Conservation (phyloP, 2,329 filamentous ascomycete genomes). For the Graphilbum sp. region DNA sequence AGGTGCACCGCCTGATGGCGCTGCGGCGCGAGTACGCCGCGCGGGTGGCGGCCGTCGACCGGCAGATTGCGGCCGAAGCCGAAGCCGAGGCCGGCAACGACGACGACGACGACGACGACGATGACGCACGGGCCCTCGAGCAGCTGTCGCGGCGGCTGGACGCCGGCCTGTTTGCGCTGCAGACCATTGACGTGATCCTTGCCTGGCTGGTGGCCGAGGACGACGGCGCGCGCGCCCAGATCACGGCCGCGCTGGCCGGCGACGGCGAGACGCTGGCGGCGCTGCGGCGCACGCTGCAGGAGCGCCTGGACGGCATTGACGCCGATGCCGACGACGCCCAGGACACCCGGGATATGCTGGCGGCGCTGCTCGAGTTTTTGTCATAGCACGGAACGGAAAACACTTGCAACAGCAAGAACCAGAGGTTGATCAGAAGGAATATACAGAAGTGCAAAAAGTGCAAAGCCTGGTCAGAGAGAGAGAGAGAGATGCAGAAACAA, state of each 20-base stretch:
- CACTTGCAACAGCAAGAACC: too few relatives aligned
- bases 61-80: conserved; percentile 32
- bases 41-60: conserved; percentile 45
- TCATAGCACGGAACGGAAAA: too few relatives aligned
- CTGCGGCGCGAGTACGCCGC: conserved; percentile 56
- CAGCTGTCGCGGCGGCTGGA: conserved; percentile 65
- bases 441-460: too few relatives aligned
- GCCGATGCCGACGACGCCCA: conserved; percentile 37
- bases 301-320: conserved; percentile 33
- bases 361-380: conserved; percentile 34
- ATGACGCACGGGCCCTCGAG: conserved; percentile 46
- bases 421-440: too few relatives aligned
- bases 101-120: conserved; percentile 38
- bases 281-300: conserved; percentile 51
- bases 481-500: neutral
- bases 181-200: conserved; percentile 69
- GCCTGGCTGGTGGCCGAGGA: conserved; percentile 92
- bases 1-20: conserved; percentile 55
- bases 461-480: neutral
- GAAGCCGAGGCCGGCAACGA: conserved; percentile 36
- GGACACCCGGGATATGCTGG: conserved; percentile 39
- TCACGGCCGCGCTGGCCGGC: conserved; percentile 48
- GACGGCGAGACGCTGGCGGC: conserved; percentile 47
- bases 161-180: conserved; percentile 68
- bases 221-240: conserved; percentile 48